Evolutionary conservation across 768 basidiomycete species (phyloP).

Genomic region (Paxillus rubicundulus): DNA sequence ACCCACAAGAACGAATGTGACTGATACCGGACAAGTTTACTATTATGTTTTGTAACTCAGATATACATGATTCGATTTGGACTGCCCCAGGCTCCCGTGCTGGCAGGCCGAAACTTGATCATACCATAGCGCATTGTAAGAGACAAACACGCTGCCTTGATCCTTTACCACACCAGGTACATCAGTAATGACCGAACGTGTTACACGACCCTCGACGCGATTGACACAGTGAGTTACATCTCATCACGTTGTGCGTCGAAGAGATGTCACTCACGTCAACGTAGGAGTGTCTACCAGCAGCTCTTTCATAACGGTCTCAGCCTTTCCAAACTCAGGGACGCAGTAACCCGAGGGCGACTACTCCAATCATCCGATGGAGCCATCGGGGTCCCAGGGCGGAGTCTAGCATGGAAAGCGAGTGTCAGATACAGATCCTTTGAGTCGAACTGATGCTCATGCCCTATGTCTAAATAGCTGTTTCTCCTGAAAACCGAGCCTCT

Average conservation of each 20-base stretch:
- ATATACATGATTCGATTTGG: neutral
- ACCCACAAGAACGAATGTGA: too few relatives aligned
- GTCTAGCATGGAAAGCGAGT: conserved; percentile 80
- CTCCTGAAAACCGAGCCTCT: conserved; percentile 66
- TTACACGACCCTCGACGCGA: conserved; percentile 21
- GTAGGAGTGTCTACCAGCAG: conserved; percentile 41
- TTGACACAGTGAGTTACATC: conserved; percentile 24
- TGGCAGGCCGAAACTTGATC: too few relatives aligned
- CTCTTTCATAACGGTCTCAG: conserved; percentile 53
- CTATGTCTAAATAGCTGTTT: conserved; percentile 53
- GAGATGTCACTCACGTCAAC: conserved; percentile 5
- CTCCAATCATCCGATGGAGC: conserved; percentile 41
- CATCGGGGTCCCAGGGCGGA: conserved; percentile 65
- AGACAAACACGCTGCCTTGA: neutral
- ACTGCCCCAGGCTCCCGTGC: too few relatives aligned
- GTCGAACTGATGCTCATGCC: conserved; percentile 17
- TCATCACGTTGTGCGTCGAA: neutral
- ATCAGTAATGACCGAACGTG: conserved; percentile 24
- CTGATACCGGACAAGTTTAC: too few relatives aligned
- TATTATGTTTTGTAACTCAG: too few relatives aligned
- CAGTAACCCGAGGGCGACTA: conserved; percentile 58
- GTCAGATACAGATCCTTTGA: conserved; percentile 9
- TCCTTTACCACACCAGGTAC: neutral
- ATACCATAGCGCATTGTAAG: too few relatives aligned
- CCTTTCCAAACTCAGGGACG: conserved; percentile 66